Evolutionary conservation across 257 asterid species (phyloP), one percentile per base, ranked within the genome.

Genomic region (Plantago major): DNA sequence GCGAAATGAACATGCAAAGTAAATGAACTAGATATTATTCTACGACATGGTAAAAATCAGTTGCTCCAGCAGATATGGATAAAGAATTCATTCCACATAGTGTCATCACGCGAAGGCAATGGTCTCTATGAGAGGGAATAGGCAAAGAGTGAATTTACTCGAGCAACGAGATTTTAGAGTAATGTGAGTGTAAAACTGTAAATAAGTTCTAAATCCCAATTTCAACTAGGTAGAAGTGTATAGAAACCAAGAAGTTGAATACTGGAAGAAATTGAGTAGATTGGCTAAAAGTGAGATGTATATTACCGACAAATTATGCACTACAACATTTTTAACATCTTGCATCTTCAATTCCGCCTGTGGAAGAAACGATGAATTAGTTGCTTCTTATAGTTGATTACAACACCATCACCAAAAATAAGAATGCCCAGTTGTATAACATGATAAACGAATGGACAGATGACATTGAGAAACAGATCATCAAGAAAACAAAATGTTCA

Each of bases 331-430:
- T 71, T 78, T 84, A 71, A 88, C 89, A 71, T 91, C 97, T 65
- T 91, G 95, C 98, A 91, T 91, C 81, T 59, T 82, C 90, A 91
- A 59, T 74, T 91, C 98, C 44, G 97, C 98, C 98, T 90, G 94
- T 61, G 75, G 47, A 67, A 49, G 44, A 55, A 28, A 67, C 63
- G 54, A 9, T 56, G 16, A 52, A 10, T 28, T 42, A 15, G 19
- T 56, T 11, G 37, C n/a, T 46, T 54, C 42, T 50, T 47, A 45
- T 18, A 46, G 26, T 19, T 17, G 55, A 16, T 49, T 49, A 49
- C n/a, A 15, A 11, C 15, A 11, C 40, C 11, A 15, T 38, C 7
- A 17, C 59, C 33, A 60, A 71, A 47, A 55, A 73, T 28, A 16
- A 61, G 55, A 43, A 70, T 59, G 62, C 58, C 33, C 59, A 42